These are phyloP conservation scores for Xylariaceae sp. DNA, from an alignment of 2,329 filamentous ascomycete species.

Conservation along the genomic window DNA sequence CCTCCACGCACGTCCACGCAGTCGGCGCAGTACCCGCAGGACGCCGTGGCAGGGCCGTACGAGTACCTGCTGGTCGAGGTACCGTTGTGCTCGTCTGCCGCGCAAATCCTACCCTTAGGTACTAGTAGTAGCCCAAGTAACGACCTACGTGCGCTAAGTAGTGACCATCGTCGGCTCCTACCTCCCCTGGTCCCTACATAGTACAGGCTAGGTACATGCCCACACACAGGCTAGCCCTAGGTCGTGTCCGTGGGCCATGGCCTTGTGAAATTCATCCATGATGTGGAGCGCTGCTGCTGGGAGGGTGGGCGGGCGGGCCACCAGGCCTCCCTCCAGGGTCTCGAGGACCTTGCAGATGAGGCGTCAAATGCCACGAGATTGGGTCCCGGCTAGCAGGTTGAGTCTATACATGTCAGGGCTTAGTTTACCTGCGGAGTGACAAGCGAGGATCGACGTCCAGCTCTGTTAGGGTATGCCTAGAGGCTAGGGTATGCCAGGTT, in stretches of 20 bases:
- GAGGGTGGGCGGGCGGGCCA: slow-evolving; percentile 9
- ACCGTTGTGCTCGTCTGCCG: background rate
- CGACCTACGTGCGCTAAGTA: background rate
- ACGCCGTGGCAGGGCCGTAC: too few relatives aligned
- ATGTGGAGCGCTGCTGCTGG: slow-evolving; percentile 18
- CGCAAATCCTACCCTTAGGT: background rate
- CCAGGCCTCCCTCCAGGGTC: slow-evolving; percentile 12
- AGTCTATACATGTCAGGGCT: slow-evolving; percentile 16
- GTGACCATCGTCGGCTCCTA: slow-evolving; percentile 5
- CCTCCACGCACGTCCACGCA: background rate
- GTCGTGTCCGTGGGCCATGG: slow-evolving; percentile 4
- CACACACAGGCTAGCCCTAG: background rate
- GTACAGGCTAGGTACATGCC: background rate
- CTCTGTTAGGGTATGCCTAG: slow-evolving; percentile 30
- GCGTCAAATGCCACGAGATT: slow-evolving; percentile 26
- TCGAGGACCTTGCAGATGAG: slow-evolving; percentile 25
- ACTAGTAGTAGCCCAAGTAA: background rate
- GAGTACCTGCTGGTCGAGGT: too few relatives aligned
- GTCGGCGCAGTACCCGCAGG: too few relatives aligned
- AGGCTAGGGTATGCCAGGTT: slow-evolving; percentile 24
- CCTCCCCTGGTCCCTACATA: slow-evolving; percentile 6
- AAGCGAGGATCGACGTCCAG: slow-evolving; percentile 29
- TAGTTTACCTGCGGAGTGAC: slow-evolving; percentile 21
- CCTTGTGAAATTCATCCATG: slow-evolving; percentile 15
- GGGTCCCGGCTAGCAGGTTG: slow-evolving; percentile 17